phyloP scores from a whole-genome alignment of 1,284 basidiomycete genomes.

The Ceratobasidium sp. region DNA sequence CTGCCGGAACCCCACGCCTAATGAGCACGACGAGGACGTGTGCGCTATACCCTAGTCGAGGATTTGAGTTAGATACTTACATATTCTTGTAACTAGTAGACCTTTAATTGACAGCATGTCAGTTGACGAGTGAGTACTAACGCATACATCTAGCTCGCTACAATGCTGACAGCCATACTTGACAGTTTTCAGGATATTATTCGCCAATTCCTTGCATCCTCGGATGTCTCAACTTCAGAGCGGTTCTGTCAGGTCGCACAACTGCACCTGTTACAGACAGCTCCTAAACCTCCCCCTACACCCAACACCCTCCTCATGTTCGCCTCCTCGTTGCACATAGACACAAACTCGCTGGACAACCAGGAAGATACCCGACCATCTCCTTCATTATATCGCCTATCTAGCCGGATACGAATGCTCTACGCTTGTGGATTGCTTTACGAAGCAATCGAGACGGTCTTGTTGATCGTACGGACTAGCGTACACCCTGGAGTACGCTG shows the following conservation, averaged over 20 bases:
- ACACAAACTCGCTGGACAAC: slow-evolving; percentile 13
- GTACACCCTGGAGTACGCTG: slow-evolving; percentile 40
- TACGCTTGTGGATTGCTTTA: slow-evolving; percentile 39
- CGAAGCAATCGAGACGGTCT: slow-evolving; percentile 41
- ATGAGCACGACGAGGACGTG: too few species aligned
- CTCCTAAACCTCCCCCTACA: slow-evolving; percentile 38
- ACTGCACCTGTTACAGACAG: slow-evolving; percentile 34
- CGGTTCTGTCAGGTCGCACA: slow-evolving; percentile 35
- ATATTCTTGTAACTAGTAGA: slow-evolving; percentile 22
- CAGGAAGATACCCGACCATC: slow-evolving; percentile 41
- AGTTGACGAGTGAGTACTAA: slow-evolving; percentile 40
- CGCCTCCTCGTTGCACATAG: slow-evolving; percentile 33
- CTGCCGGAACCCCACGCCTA: too few species aligned
- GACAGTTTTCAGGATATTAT: slow-evolving; percentile 39
- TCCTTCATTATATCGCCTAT: slow-evolving; percentile 42
- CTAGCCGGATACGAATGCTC: slow-evolving; percentile 42
- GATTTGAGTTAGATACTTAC: too few species aligned
- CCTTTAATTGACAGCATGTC: slow-evolving; percentile 41
- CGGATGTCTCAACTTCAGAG: slow-evolving; percentile 40
- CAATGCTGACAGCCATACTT: not conserved
- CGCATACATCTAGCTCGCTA: not conserved
- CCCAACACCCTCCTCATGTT: slow-evolving; percentile 43
- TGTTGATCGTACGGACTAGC: slow-evolving; percentile 30
- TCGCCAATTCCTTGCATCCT: slow-evolving; percentile 39
- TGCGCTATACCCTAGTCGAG: too few species aligned